phyloP scores from a whole-genome alignment of 441 rosid species.

The California macrophylla region DNA sequence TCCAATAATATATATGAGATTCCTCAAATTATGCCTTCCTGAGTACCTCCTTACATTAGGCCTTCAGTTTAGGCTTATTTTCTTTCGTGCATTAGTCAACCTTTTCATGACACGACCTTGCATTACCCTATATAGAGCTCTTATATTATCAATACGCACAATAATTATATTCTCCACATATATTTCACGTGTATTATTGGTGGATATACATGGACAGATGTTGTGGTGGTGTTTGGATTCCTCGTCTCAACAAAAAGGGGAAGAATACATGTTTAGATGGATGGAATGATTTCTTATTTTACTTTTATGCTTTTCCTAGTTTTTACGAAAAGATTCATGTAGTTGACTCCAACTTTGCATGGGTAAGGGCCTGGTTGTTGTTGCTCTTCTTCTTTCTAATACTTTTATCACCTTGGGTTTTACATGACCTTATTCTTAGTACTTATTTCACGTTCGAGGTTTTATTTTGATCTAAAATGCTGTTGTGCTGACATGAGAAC shows the following conservation, averaged over 20 bases:
- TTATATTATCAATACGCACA: conserved; percentile 2
- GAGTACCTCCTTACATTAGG: not conserved
- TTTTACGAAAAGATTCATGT: not conserved
- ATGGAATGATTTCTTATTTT: not conserved
- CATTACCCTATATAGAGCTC: not conserved
- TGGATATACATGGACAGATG: conserved; percentile 2
- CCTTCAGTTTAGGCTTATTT: not conserved
- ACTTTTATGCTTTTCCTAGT: not conserved
- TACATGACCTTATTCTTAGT: not conserved
- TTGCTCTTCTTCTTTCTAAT: not conserved
- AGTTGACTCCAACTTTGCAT: not conserved
- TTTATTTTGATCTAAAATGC: not conserved
- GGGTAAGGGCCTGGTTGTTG: not conserved
- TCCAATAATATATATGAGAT: not conserved
- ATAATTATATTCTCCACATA: no score
- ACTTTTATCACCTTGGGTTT: not conserved
- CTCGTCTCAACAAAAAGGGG: not conserved
- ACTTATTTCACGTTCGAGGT: not conserved
- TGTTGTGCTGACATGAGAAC: conserved; percentile 4
- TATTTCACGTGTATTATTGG: conserved; percentile 1
- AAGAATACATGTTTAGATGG: not conserved
- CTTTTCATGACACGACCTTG: not conserved
- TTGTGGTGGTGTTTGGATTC: not conserved
- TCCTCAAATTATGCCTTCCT: not conserved
- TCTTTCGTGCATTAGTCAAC: not conserved